Evolutionary conservation across 2,329 filamentous ascomycete genomes (phyloP).

Genomic region (Botrytis fragariae): DNA sequence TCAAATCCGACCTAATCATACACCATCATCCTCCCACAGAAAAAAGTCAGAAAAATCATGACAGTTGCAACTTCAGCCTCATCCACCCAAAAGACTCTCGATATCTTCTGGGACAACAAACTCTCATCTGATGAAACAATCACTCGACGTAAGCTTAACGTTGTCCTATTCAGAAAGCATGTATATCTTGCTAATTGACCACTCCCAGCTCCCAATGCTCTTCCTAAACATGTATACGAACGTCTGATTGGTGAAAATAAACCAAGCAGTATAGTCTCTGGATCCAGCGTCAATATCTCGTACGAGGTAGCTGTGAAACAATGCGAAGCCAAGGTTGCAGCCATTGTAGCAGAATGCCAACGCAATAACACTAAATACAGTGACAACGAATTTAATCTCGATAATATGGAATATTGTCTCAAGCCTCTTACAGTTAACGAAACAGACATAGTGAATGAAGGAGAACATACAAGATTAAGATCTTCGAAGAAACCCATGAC

Average conservation of each 20-base stretch:
- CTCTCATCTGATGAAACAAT: neutral
- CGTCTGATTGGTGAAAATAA: neutral
- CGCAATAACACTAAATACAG: constrained; percentile 78
- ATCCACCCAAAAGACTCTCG: neutral
- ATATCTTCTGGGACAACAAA: constrained; percentile 16
- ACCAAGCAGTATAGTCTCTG: neutral
- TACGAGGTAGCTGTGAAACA: constrained; percentile 68
- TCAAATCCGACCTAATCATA: neutral
- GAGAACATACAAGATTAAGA: neutral
- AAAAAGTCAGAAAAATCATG: neutral
- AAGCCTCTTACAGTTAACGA: constrained; percentile 16
- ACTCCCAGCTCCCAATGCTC: constrained; percentile 6
- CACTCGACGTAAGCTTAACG: neutral
- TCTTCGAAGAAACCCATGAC: neutral
- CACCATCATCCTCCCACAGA: neutral
- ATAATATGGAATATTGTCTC: constrained; percentile 40
- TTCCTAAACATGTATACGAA: constrained; percentile 14
- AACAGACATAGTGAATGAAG: neutral
- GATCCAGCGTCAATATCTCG: constrained; percentile 47
- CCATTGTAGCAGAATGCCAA: constrained; percentile 61
- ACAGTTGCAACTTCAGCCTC: neutral
- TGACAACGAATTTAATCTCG: constrained; percentile 78
- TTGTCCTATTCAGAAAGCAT: neutral
- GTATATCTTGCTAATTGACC: neutral
- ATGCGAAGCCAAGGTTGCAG: constrained; percentile 60